phyloP scores from a whole-genome alignment of 768 basidiomycete species.

The Mycena maculata region DNA sequence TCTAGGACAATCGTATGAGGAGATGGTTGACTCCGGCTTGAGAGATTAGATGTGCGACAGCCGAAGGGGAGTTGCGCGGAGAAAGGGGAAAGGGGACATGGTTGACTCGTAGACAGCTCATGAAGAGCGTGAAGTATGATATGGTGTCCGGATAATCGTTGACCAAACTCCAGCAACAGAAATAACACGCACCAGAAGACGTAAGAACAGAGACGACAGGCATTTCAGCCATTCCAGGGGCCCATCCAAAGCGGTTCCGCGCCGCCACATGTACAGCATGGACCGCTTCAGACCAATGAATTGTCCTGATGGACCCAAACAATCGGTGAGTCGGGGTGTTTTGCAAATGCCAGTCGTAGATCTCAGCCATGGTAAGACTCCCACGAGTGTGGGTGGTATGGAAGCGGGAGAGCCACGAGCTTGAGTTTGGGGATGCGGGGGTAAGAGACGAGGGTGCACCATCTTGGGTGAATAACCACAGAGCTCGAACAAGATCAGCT shows the following conservation, averaged over 20 bases:
- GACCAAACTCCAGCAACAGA: not conserved
- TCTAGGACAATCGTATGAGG: constrained; percentile 36
- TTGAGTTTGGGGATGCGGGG: constrained; percentile 19
- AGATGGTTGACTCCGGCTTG: constrained; percentile 36
- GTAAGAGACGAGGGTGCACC: constrained; percentile 23
- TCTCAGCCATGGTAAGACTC: constrained; percentile 7
- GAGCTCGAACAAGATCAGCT: too few species aligned
- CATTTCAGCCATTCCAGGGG: not conserved
- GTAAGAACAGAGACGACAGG: constrained; percentile 21
- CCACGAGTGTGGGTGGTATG: constrained; percentile 18
- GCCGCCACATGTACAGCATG: constrained; percentile 14
- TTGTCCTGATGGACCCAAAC: constrained; percentile 18
- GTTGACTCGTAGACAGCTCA: constrained; percentile 51
- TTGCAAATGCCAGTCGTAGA: constrained; percentile 29
- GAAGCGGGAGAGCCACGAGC: constrained; percentile 6
- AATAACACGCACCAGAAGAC: constrained; percentile 15
- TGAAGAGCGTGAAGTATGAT: constrained; percentile 43
- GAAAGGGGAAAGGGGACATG: constrained; percentile 49
- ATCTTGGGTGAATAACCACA: too few species aligned
- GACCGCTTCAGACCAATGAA: constrained; percentile 22
- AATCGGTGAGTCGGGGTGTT: constrained; percentile 14
- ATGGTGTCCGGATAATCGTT: constrained; percentile 43
- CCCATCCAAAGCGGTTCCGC: constrained; percentile 18
- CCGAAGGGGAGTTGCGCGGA: constrained; percentile 56
- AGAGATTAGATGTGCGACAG: constrained; percentile 48